Percentiles rank a stretch among this genome's conserved stretches.
These are phyloP conservation scores for Larix kaempferi DNA, from an alignment of 75 land plant species.

Conservation along the genomic window DNA sequence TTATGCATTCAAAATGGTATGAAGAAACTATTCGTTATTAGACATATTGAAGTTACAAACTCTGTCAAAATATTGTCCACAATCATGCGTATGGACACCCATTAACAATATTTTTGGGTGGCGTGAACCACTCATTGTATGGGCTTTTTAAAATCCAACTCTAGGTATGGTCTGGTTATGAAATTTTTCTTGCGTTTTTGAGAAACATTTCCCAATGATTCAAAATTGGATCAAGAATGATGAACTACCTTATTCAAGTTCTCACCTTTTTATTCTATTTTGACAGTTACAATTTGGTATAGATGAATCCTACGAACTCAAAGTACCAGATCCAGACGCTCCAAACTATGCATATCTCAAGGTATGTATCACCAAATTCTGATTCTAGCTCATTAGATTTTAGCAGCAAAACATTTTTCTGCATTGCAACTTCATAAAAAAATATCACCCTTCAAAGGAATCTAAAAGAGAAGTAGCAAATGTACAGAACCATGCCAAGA, in stretches of 20 bases:
- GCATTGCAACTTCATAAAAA: not conserved
- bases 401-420: not conserved
- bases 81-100: too few species aligned
- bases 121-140: too few species aligned
- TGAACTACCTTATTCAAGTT: not conserved
- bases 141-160: not conserved
- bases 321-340: conserved; percentile 17
- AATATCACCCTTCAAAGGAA: too few species aligned
- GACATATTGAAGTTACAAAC: too few species aligned
- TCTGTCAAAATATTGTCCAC: too few species aligned
- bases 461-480: too few species aligned
- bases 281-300: conserved; percentile 24
- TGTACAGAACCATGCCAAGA: not conserved
- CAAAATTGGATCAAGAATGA: not conserved
- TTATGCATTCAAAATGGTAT: too few species aligned
- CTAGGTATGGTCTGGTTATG: not conserved
- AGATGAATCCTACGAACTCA: conserved; percentile 27
- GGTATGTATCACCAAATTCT: conserved; percentile 6
- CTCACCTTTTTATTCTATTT: not conserved
- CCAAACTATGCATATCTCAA: conserved; percentile 19
- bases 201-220: not conserved
- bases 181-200: not conserved
- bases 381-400: not conserved
- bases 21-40: too few species aligned
- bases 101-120: too few species aligned